phyloP scores from a whole-genome alignment of 352 stramenopile species.

The Globisporangium apiculatum region DNA sequence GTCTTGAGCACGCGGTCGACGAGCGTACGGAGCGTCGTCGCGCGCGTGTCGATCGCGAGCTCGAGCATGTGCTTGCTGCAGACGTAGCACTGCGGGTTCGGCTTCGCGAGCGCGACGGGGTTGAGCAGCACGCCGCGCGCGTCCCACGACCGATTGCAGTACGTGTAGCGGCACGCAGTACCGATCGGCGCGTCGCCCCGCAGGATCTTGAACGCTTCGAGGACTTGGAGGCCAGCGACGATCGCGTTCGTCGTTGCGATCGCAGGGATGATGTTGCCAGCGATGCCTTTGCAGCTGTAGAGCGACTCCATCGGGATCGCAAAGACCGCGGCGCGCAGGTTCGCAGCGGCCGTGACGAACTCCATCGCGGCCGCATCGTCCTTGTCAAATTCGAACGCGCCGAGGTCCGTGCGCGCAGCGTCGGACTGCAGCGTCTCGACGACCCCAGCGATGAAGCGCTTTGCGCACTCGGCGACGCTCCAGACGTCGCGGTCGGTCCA shows the following conservation, averaged over 20 bases:
- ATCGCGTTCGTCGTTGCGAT: constrained; percentile 99
- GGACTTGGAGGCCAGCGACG: constrained; percentile 92
- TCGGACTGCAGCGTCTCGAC: constrained; percentile 51
- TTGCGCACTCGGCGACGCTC: constrained; percentile 81
- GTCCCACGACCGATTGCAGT: constrained; percentile 92
- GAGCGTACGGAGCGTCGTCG: constrained; percentile 71
- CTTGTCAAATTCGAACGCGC: constrained; percentile 95
- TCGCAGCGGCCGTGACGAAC: constrained; percentile 97
- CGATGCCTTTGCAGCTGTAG: constrained; percentile 97
- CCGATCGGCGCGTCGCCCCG: constrained; percentile 53
- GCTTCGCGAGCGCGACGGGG: constrained; percentile 80
- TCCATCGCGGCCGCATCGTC: constrained; percentile 95
- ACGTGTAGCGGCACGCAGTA: constrained; percentile 89
- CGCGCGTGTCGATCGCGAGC: constrained; percentile 86
- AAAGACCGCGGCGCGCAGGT: constrained; percentile 91
- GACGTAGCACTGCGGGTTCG: constrained; percentile 94
- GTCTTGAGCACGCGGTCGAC: constrained; percentile 84
- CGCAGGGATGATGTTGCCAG: constrained; percentile 99
- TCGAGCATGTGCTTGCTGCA: constrained; percentile 92
- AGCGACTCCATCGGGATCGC: constrained; percentile 76
- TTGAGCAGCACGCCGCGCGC: constrained; percentile 89
- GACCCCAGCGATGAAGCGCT: constrained; percentile 79
- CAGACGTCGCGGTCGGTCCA: constrained; percentile 86
- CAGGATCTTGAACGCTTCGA: constrained; percentile 82
- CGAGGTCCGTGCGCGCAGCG: constrained; percentile 48